phyloP scores from a whole-genome alignment of 768 basidiomycete genomes.

The Mycena galopus region DNA sequence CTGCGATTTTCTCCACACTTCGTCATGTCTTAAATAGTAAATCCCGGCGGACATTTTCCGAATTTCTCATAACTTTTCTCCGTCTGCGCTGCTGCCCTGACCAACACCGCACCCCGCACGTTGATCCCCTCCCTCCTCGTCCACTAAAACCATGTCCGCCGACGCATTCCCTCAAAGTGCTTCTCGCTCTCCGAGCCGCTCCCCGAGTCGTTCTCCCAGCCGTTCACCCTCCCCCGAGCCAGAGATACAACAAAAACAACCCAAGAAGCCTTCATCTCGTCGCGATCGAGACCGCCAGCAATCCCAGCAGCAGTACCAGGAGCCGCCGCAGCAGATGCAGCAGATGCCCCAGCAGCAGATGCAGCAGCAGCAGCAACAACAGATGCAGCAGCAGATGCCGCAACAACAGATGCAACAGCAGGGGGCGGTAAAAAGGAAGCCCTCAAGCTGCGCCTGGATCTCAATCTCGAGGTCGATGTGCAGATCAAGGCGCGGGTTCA shows the following conservation, averaged over 20 bases:
- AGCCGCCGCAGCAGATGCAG: constrained; percentile 9
- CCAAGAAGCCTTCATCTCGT: constrained; percentile 7
- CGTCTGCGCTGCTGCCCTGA: no score
- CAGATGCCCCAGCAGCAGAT: constrained; percentile 4
- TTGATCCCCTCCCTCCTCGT: no score
- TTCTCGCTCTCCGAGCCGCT: no score
- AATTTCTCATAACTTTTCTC: no score
- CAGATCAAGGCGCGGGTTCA: constrained; percentile 37
- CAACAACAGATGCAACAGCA: neutral
- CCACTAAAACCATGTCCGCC: no score
- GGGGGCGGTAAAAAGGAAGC: constrained; percentile 26
- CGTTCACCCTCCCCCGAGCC: constrained; percentile 23
- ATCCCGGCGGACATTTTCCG: no score
- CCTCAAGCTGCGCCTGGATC: constrained; percentile 36
- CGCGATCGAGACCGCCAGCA: constrained; percentile 8
- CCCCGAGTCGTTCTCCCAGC: constrained; percentile 7
- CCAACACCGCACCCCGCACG: no score
- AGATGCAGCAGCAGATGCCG: no score
- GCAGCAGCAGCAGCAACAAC: neutral
- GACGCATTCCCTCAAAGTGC: no score
- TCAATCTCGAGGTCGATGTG: constrained; percentile 38
- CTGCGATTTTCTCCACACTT: no score
- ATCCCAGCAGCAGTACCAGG: constrained; percentile 7
- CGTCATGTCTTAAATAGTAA: no score
- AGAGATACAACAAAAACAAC: constrained; percentile 10